Evolutionary conservation across 768 basidiomycete species (phyloP), one percentile per base, ranked within the genome.

Genomic region (Leccinum boreale): DNA sequence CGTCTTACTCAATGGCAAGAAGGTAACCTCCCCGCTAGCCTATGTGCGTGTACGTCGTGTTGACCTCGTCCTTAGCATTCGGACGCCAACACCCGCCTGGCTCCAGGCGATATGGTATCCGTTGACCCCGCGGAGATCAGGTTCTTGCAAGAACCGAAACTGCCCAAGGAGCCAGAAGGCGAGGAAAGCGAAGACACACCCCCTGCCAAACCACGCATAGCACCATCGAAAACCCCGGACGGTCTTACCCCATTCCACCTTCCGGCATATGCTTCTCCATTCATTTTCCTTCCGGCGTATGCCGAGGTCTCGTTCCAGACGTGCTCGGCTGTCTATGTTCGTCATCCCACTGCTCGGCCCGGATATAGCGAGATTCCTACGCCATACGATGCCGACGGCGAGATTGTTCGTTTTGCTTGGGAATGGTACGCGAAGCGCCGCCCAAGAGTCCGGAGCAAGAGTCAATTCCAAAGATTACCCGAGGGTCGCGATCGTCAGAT

Each of bases 271-370:
- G 90, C 95, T 11, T 83, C 92, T 0, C 95, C 97, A 0, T 91
- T 89, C 80, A 79, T 98, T 42, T 98, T 97, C 80, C 83, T 98
- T 61, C 97, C 97, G 5, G 86, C 92, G 0, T 95, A 94, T 71
- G 81, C 94, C 53, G 91, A 95, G 64, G 83, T 86, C 12, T 90
- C 87, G 56, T 98, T 90, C 79, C 68, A 81, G 49, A 93, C 94
- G 10, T 98, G 96, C 73, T 92, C 94, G 2, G 88, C 87, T 14
- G 79, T 98, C 52, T 98, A 96, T 70, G 84, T 98, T 31, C 90
- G 97, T 36, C 94, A 98, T 67, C 97, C 97, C 8, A 97, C 95
- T 0, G 97, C 96, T 0, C 85, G 94, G n/a, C 92, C 94, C 0
- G 91, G 91, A 6, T 94, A 96, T 75, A 92, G 89, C 15, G 97